These are phyloP conservation scores for Entomophthora muscae DNA, from an alignment of 371 early-diverging fungal genomes.

Conservation along the genomic window DNA sequence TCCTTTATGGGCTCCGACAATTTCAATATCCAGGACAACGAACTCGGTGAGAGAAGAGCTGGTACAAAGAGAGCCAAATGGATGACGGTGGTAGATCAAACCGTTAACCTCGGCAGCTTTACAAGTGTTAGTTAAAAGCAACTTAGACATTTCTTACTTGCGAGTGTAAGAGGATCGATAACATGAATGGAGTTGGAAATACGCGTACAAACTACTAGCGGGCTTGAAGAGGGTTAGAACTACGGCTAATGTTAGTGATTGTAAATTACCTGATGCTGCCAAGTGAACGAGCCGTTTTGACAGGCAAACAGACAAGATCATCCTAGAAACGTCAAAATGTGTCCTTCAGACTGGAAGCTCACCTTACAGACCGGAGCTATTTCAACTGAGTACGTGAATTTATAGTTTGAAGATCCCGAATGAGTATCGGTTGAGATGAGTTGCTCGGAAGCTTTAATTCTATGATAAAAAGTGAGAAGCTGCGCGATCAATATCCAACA, in stretches of 20 bases:
- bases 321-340: conserved; percentile 24
- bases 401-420: conserved; percentile 82
- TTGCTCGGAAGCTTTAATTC: conserved; percentile 83
- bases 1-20: conserved; percentile 51
- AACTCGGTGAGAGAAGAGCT: conserved; percentile 67
- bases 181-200: conserved; percentile 71
- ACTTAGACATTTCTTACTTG: conserved; percentile 13
- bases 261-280: conserved; percentile 43
- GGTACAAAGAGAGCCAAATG: conserved; percentile 56
- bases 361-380: conserved; percentile 86
- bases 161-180: conserved; percentile 70
- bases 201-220: conserved; percentile 63
- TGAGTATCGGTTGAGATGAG: conserved; percentile 95
- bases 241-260: not conserved
- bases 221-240: conserved; percentile 29
- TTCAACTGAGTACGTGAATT: conserved; percentile 93
- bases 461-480: conserved; percentile 12
- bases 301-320: conserved; percentile 84
- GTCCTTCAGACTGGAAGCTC: conserved; percentile 31
- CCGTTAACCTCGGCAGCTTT: conserved; percentile 50
- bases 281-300: conserved; percentile 61
- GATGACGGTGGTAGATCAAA: conserved; percentile 62
- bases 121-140: not conserved
- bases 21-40: conserved; percentile 85
- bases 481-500: too few species aligned